Evolutionary conservation across 192 early-diverging fungal species (phyloP), one percentile per base, ranked within the genome.

Genomic region (Backusella luteola): DNA sequence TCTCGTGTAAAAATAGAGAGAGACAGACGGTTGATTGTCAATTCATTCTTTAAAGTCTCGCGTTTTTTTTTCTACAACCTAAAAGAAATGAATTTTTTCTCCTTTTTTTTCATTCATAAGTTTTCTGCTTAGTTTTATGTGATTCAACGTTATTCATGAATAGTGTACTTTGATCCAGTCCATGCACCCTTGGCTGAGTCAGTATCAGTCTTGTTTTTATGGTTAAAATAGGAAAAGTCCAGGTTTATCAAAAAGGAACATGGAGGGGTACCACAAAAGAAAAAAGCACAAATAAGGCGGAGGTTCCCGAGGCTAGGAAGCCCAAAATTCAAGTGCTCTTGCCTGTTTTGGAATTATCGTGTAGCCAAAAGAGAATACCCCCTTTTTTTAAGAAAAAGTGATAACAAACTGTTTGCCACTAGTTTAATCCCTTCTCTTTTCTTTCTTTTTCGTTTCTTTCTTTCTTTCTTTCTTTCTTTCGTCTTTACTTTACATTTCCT

Each of bases 201-300:
- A 29, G 26, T 63, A 29, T 63, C 21, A 29, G 26, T 63, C 21
- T 26, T 29, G 23, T 63, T 63, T 26, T 29, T 4, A 29, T 63
- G 56, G 1, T 56, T 63, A 29, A 63, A 63, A 26, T 63, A 63
- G 56, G 56, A 63, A 59, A 59, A 63, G 56, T 63, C 56, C 56
- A 63, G 56, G 56, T 63, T 63, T 63, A 63, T 63, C 21, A 9
- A 63, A 63, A 63, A 29, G 56, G 26, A 63, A 63, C 56, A 63
- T 29, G 56, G 56, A 63, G 56, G 12, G 56, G 56, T 63, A 63
- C 21, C 56, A 63, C 56, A 63, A 63, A 63, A 63, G 56, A n/a
- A 63, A 63, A 63, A 63, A 63, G 56, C 56, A 63, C 56, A 29
- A 63, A 29, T 63, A 63, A 63, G 56, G 56, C 56, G 56, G 56